Conservation (phyloP, 2,329 filamentous ascomycete genomes). For the Penicillium glabrum region DNA sequence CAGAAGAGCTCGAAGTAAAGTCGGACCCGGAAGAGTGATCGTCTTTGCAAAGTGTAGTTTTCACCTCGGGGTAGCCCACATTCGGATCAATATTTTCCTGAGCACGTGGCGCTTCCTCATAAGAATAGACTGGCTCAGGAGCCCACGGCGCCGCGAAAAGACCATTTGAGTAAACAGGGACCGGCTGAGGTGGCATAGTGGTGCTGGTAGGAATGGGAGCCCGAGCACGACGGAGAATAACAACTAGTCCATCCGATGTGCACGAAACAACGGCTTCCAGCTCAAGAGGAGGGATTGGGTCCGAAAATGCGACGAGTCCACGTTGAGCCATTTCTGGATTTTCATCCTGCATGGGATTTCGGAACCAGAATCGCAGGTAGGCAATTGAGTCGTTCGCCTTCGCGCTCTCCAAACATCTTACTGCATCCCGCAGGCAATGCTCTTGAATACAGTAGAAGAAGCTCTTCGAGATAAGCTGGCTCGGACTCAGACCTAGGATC, state of each 20-base stretch:
- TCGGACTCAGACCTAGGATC: constrained; percentile 71
- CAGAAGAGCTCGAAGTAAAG: constrained; percentile 1
- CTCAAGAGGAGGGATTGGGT: constrained; percentile 52
- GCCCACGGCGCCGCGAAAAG: constrained; percentile 82
- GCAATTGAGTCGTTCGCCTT: constrained; percentile 91
- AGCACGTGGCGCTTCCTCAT: constrained; percentile 4
- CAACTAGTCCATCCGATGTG: constrained; percentile 82
- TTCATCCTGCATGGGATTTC: constrained; percentile 65
- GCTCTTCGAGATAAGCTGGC: constrained; percentile 70
- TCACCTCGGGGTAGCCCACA: constrained; percentile 29
- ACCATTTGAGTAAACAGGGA: constrained; percentile 57
- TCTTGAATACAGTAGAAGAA: constrained; percentile 84
- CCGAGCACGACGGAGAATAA: constrained; percentile 72
- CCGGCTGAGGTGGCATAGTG: constrained; percentile 37
- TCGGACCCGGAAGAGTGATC: constrained; percentile 37
- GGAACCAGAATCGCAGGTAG: constrained; percentile 82
- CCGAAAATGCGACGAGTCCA: not conserved
- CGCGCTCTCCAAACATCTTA: constrained; percentile 76
- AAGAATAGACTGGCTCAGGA: constrained; percentile 58
- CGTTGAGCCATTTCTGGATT: constrained; percentile 1
- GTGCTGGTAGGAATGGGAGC: constrained; percentile 59
- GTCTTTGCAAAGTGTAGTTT: constrained; percentile 19
- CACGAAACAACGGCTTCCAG: constrained; percentile 90
- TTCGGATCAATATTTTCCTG: constrained; percentile 8
- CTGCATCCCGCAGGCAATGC: constrained; percentile 71